Conservation (phyloP, 345 rosid species). For the Sisymbrium altissimum region DNA sequence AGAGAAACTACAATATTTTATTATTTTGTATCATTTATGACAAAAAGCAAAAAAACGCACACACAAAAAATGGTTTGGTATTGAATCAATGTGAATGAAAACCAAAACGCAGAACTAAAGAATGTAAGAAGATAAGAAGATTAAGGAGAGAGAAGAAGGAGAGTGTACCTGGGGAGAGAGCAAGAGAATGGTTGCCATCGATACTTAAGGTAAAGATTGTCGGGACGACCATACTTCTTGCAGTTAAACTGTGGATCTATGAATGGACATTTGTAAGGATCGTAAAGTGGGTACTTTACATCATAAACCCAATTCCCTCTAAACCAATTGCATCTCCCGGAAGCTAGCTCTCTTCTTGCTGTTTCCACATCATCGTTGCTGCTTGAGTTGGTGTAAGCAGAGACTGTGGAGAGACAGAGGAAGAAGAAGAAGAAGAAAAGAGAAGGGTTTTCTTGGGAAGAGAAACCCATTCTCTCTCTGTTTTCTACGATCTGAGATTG, state of each 20-base stretch:
- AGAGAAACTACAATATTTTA: not conserved
- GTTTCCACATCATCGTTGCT: not conserved
- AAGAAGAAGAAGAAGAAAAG: constrained; percentile 13
- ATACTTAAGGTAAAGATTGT: constrained; percentile 57
- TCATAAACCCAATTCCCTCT: constrained; percentile 77
- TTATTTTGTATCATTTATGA: not conserved
- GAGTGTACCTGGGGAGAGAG: constrained; percentile 55
- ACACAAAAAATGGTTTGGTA: not conserved
- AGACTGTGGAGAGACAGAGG: constrained; percentile 22
- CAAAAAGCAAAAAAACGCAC: not conserved
- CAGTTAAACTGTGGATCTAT: constrained; percentile 83
- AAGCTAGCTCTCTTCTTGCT: constrained; percentile 27
- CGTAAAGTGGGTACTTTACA: constrained; percentile 59
- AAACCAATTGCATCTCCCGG: constrained; percentile 53
- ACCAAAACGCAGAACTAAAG: not conserved
- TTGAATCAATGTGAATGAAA: not conserved
- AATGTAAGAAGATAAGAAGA: not conserved
- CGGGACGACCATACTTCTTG: constrained; percentile 76
- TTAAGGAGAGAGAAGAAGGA: not conserved
- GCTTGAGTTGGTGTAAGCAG: constrained; percentile 20
- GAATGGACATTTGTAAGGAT: constrained; percentile 63
- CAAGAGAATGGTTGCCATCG: constrained; percentile 81
- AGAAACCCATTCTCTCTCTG: constrained; percentile 34
- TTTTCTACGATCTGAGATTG: constrained; percentile 23
- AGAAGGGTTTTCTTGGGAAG: constrained; percentile 27